Conservation (phyloP, 2,329 filamentous ascomycete species). For the Colletotrichum sp. region DNA sequence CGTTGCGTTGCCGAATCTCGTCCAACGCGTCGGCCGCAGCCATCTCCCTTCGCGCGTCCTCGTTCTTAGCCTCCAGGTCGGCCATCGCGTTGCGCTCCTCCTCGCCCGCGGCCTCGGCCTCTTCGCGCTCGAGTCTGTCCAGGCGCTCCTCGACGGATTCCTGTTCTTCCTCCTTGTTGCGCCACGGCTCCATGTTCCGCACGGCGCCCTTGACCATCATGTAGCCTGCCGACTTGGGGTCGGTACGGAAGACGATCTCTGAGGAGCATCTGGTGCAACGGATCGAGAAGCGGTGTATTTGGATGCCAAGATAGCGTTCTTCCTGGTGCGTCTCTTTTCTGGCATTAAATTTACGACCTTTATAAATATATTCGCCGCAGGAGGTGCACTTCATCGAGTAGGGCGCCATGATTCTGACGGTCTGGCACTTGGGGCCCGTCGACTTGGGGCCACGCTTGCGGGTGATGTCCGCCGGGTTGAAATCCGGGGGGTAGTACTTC, state of each 20-base stretch:
- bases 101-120: constrained; percentile 64
- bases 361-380: constrained; percentile 82
- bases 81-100: constrained; percentile 91
- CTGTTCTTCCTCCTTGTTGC: constrained; percentile 63
- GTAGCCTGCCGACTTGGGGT: constrained; percentile 96
- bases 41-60: constrained; percentile 95
- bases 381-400: constrained; percentile 77
- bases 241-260: constrained; percentile 90
- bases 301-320: constrained; percentile 86
- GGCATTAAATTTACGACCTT: constrained; percentile 94
- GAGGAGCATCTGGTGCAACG: constrained; percentile 77
- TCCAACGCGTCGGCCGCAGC: constrained; percentile 94
- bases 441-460: constrained; percentile 73
- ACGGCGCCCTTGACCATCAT: constrained; percentile 81
- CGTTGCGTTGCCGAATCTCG: constrained; percentile 92
- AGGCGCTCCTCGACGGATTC: constrained; percentile 90
- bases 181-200: constrained; percentile 93
- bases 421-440: constrained; percentile 80
- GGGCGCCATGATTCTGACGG: constrained; percentile 88
- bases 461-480: constrained; percentile 84
- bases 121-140: constrained; percentile 82
- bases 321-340: constrained; percentile 89
- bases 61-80: constrained; percentile 90
- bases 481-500: constrained; percentile 77
- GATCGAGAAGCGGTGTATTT: constrained; percentile 83